These are phyloP conservation scores for Drechmeria coniospora DNA, from an alignment of 2,329 filamentous ascomycete genomes.

Conservation along the genomic window DNA sequence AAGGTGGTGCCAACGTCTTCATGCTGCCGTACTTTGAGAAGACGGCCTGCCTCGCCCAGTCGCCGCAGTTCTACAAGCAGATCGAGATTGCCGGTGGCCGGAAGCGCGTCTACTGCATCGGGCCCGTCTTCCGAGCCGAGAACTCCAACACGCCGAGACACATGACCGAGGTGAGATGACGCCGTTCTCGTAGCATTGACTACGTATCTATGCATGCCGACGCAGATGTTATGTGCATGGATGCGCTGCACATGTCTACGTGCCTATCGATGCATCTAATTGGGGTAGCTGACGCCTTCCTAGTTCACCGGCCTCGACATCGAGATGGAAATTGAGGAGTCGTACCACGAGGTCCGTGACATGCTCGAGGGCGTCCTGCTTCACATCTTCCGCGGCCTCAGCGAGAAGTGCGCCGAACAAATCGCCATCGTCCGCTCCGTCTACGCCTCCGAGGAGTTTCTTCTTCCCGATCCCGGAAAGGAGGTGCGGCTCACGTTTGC, in stretches of 20 bases:
- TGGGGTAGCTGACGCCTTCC: constrained; percentile 3
- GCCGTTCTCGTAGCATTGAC: too few species aligned
- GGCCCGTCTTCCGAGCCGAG: constrained; percentile 75
- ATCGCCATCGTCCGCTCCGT: constrained; percentile 57
- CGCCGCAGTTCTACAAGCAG: constrained; percentile 79
- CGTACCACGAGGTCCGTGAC: constrained; percentile 60
- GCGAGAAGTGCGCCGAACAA: constrained; percentile 49
- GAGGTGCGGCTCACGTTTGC: constrained; percentile 64
- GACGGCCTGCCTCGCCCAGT: constrained; percentile 66
- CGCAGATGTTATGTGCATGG: too few species aligned
- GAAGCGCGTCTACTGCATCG: constrained; percentile 64
- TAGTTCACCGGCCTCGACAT: constrained; percentile 76
- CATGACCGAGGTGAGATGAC: constrained; percentile 52
- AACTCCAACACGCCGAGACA: constrained; percentile 73
- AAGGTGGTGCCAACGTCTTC: constrained; percentile 89
- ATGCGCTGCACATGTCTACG: too few species aligned
- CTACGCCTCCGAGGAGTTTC: constrained; percentile 65
- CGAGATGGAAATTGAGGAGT: constrained; percentile 74
- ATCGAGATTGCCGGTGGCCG: constrained; percentile 67
- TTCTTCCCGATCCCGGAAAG: constrained; percentile 58
- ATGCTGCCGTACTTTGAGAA: constrained; percentile 78
- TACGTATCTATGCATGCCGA: too few species aligned
- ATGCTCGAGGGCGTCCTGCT: constrained; percentile 62
- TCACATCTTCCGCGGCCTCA: constrained; percentile 62
- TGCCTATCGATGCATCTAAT: too few species aligned